Evolutionary conservation across 768 basidiomycete species (phyloP).

Genomic region (Crucibulum laeve): DNA sequence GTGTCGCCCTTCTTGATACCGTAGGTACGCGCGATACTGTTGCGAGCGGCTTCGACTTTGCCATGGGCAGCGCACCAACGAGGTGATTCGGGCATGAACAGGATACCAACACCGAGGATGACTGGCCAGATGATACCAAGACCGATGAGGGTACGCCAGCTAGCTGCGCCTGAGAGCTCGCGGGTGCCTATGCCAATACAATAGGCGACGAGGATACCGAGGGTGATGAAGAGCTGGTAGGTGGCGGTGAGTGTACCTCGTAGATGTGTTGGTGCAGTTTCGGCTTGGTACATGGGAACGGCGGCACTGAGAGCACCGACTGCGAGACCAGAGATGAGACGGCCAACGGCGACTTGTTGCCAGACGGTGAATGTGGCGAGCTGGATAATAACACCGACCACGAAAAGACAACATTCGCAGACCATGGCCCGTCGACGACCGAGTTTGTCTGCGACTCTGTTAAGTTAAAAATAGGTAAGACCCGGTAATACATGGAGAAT

Average conservation of each 20-base stretch:
- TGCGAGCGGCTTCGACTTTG: conserved; percentile 42
- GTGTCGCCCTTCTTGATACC: conserved; percentile 40
- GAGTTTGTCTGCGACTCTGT: conserved; percentile 55
- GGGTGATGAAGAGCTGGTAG: conserved; percentile 63
- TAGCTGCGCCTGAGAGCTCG: conserved; percentile 35
- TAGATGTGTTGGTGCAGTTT: conserved; percentile 68
- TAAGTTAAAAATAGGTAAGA: neutral
- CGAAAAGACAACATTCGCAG: conserved; percentile 51
- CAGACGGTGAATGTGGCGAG: conserved; percentile 45
- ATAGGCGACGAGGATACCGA: conserved; percentile 66
- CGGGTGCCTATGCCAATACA: conserved; percentile 70
- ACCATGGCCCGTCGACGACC: conserved; percentile 68
- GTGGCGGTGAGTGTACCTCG: conserved; percentile 65
- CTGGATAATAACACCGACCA: conserved; percentile 59
- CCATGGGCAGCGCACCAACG: conserved; percentile 56
- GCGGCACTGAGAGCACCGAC: conserved; percentile 66
- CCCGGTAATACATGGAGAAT: neutral
- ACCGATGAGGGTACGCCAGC: conserved; percentile 62
- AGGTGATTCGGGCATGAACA: conserved; percentile 68
- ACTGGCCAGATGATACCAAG: conserved; percentile 60
- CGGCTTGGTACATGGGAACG: conserved; percentile 72
- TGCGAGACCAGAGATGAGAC: conserved; percentile 61
- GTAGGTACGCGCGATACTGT: conserved; percentile 42
- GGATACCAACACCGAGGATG: conserved; percentile 58
- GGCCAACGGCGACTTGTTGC: conserved; percentile 66